Conservation (phyloP, 192 early-diverging fungal genomes). For the Coemansia sp. region DNA sequence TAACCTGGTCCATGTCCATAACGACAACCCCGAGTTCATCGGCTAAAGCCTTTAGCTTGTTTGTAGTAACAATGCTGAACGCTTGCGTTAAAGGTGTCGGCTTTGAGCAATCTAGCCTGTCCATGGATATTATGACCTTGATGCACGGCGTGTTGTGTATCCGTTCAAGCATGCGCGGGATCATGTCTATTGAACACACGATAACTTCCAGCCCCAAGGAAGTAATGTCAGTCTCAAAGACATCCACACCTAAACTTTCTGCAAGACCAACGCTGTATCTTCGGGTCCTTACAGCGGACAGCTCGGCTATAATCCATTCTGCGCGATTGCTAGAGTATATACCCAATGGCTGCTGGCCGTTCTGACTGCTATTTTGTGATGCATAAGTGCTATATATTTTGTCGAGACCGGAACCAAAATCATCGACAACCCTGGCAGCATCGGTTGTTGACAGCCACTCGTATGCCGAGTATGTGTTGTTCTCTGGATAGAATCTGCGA, state of each 20-base stretch:
- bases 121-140: conserved; percentile 73
- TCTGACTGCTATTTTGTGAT: background rate
- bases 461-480: conserved; percentile 47
- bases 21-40: conserved; percentile 58
- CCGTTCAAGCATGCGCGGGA: conserved; percentile 58
- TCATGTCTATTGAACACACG: conserved; percentile 68
- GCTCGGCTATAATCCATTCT: conserved; percentile 69
- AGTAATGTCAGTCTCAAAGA: conserved; percentile 72
- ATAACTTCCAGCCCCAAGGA: conserved; percentile 65
- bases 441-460: conserved; percentile 59
- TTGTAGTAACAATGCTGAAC: conserved; percentile 11
- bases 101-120: conserved; percentile 56
- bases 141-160: conserved; percentile 56
- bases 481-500: conserved; percentile 54
- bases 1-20: conserved; percentile 56
- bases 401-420: conserved; percentile 60
- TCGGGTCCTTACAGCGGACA: conserved; percentile 58
- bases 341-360: conserved; percentile 52
- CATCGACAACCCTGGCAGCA: conserved; percentile 49
- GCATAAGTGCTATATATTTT: conserved; percentile 59
- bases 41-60: conserved; percentile 57
- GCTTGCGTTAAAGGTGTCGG: conserved; percentile 13
- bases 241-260: conserved; percentile 71
- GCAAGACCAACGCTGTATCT: conserved; percentile 70
- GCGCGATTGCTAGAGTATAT: conserved; percentile 69